Evolutionary conservation across 1,139 yeast species (phyloP).

Genomic region (Hansenula sp.): DNA sequence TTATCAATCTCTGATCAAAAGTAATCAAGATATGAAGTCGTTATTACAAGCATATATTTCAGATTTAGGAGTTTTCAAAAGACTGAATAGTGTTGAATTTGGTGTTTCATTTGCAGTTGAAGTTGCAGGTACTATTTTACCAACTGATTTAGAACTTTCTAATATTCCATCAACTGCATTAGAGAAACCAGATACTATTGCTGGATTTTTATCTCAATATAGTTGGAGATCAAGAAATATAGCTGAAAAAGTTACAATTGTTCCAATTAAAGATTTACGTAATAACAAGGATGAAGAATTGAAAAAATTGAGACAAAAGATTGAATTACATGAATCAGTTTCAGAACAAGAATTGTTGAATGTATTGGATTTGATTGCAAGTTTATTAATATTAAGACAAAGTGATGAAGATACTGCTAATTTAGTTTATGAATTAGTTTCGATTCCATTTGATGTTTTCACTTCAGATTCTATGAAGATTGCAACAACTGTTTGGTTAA

Average conservation of each 20-base stretch:
- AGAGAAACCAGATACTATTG: slow-evolving; percentile 51
- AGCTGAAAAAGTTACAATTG: slow-evolving; percentile 24
- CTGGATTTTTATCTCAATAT: slow-evolving; percentile 74
- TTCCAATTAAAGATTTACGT: slow-evolving; percentile 9
- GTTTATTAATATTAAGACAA: slow-evolving; percentile 43
- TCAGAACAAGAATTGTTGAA: slow-evolving; percentile 33
- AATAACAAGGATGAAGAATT: slow-evolving; percentile 19
- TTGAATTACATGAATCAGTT: slow-evolving; percentile 17
- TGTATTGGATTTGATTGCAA: slow-evolving; percentile 41
- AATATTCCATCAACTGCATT: slow-evolving; percentile 25
- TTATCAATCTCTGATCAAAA: slow-evolving; percentile 42
- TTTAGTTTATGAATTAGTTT: slow-evolving; percentile 54
- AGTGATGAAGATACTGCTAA: slow-evolving; percentile 40
- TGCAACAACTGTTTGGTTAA: slow-evolving; percentile 77
- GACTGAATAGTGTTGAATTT: slow-evolving; percentile 45
- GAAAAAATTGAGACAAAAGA: slow-evolving; percentile 15
- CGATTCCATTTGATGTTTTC: slow-evolving; percentile 66
- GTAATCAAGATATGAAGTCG: slow-evolving; percentile 73
- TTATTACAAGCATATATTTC: slow-evolving; percentile 74
- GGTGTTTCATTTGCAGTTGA: slow-evolving; percentile 90
- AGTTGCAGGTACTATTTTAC: slow-evolving; percentile 70
- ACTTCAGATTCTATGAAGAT: slow-evolving; percentile 57
- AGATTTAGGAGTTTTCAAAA: slow-evolving; percentile 27
- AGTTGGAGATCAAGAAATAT: slow-evolving; percentile 60
- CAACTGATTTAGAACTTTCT: slow-evolving; percentile 55